A percentile compares a stretch with the other conserved stretches of the same genome.
These are phyloP conservation scores for Pseudocercospora fijiensis DNA, from an alignment of 2,329 filamentous ascomycete species.

Conservation along the genomic window DNA sequence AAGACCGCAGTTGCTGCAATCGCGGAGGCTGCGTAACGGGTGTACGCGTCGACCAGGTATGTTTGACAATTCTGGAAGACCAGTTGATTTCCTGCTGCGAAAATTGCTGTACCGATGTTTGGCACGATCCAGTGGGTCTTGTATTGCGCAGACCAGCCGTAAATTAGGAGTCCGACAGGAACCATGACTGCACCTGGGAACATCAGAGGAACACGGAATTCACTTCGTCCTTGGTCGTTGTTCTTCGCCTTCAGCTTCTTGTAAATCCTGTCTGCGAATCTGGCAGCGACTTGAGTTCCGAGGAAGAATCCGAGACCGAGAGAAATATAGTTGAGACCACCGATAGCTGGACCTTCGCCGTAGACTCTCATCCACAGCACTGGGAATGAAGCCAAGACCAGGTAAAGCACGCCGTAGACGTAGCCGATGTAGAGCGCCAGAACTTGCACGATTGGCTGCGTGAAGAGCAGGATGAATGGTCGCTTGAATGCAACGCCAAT, in stretches of 20 bases:
- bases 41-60: conserved; percentile 60
- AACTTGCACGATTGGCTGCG: conserved; percentile 41
- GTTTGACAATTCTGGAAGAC: conserved; percentile 61
- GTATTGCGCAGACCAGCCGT: conserved; percentile 58
- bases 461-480: conserved; percentile 40
- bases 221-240: conserved; percentile 40
- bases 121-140: conserved; percentile 59
- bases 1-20: conserved; percentile 58
- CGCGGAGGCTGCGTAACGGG: conserved; percentile 50
- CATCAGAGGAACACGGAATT: conserved; percentile 54
- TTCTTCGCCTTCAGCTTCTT: conserved; percentile 41
- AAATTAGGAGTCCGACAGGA: conserved; percentile 57
- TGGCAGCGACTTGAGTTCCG: conserved; percentile 46
- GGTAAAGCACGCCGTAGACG: conserved; percentile 43
- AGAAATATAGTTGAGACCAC: conserved; percentile 48
- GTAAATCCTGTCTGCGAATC: conserved; percentile 41
- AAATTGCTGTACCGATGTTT: conserved; percentile 58
- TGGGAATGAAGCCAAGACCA: conserved; percentile 41
- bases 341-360: conserved; percentile 32
- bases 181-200: conserved; percentile 55
- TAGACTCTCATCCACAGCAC: conserved; percentile 35
- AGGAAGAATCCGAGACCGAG: conserved; percentile 62
- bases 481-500: conserved; percentile 37
- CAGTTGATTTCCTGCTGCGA: conserved; percentile 57
- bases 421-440: conserved; percentile 42